These are phyloP conservation scores for Candida nemodendra DNA, from an alignment of 805 yeast species.

Conservation along the genomic window DNA sequence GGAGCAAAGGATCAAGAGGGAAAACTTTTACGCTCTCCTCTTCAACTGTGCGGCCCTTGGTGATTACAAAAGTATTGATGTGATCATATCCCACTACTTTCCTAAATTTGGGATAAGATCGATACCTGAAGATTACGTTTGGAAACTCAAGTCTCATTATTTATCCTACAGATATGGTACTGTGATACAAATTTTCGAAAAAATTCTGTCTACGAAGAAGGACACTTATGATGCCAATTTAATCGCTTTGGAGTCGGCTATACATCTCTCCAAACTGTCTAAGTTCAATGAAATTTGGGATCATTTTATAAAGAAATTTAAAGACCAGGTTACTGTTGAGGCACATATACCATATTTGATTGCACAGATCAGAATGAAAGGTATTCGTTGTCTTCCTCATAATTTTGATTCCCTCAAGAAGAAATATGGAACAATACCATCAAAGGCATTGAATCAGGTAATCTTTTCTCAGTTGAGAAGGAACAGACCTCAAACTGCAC, in stretches of 20 bases:
- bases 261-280: conserved; percentile 12
- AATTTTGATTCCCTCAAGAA: conserved; percentile 16
- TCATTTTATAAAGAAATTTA: conserved; percentile 9
- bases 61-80: conserved; percentile 26
- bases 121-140: conserved; percentile 18
- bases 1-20: conserved; percentile 9
- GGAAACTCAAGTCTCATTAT: conserved; percentile 27
- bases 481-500: conserved; percentile 18
- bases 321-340: conserved; percentile 10
- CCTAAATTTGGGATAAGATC: conserved; percentile 23
- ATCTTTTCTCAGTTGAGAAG: conserved; percentile 23
- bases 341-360: conserved; percentile 23
- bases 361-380: conserved; percentile 19
- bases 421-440: conserved; percentile 17
- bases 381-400: conserved; percentile 13
- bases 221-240: conserved; percentile 16
- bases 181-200: conserved; percentile 19
- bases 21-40: conserved; percentile 20
- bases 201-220: conserved; percentile 3
- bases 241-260: conserved; percentile 25
- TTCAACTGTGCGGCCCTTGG: conserved; percentile 20
- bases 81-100: conserved; percentile 20
- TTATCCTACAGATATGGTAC: conserved; percentile 23
- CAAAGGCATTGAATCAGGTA: conserved; percentile 25
- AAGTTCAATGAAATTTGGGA: conserved; percentile 25